Base-by-base conservation (phyloP, 495 filamentous ascomycete genomes). In the Trypethelium eluteriae region DNA sequence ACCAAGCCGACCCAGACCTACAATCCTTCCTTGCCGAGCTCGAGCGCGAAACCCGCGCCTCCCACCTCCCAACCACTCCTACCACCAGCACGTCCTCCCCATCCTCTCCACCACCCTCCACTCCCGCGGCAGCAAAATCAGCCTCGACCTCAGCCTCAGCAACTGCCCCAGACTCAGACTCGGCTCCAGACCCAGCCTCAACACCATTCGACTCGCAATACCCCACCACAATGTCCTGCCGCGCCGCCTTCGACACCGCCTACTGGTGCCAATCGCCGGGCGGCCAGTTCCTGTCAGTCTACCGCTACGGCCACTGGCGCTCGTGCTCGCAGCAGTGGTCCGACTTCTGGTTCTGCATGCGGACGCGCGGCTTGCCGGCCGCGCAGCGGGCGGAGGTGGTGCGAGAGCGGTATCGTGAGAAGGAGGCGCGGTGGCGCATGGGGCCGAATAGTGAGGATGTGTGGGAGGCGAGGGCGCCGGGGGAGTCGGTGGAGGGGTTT, bases 341-440 rank as follows among this genome's bases (percentile, higher is more conserved):
- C 70, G 88, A 93, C 75, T 97, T 94, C 79, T 91, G 93, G 86
- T 89, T 96, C 77, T 98, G 94, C 80, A 96, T 98, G 91, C 86
- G 89, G 65, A 87, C 86, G n/a, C 83, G 84, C 77, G 70, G 74
- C 50, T 76, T 82, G 74, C 49, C 70, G 5, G 71, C 69, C 16
- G 71, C 68, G 41, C 69, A 80, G 70, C 81, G 81, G 69, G 82
- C 80, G 69, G 80, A 79, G 64, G 82, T 81, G 67, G 84, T 98
- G 62, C 78, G 80, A 67, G 88, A 85, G 49, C 84, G 88, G 75
- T 92, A 95, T 76, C 81, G 81, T 65, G 82, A 87, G 77, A 90
- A 89, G 78, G 86, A 85, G 63, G 81, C 78, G 71, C 90, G 90
- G 77, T 92, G 92, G 75, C 85, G 82, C 80, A 81, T 79, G 35